A percentile compares a stretch with the other conserved stretches of the same genome.
Conservation (phyloP, 2,329 filamentous ascomycete genomes). For the Cladosporium sp. region DNA sequence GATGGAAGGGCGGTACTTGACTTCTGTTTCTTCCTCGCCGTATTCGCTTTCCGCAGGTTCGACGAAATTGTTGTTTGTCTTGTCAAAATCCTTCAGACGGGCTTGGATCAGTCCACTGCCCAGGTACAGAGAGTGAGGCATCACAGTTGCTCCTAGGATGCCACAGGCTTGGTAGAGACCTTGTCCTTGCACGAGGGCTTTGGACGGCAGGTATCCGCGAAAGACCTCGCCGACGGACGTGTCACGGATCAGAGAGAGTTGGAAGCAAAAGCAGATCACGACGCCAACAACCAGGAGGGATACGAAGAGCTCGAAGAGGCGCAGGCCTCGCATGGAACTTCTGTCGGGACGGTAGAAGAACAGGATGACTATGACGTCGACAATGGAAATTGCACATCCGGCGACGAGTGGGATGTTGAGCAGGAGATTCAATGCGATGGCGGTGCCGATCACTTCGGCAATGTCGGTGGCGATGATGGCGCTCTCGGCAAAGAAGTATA, state of each 20-base stretch:
- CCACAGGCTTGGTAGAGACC: slow-evolving; percentile 68
- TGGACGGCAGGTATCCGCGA: slow-evolving; percentile 60
- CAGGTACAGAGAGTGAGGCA: slow-evolving; percentile 65
- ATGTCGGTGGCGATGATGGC: slow-evolving; percentile 58
- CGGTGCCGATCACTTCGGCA: slow-evolving; percentile 64
- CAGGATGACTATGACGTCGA: slow-evolving; percentile 63
- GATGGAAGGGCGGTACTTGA: slow-evolving; percentile 36
- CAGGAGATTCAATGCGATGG: slow-evolving; percentile 64
- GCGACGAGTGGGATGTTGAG: slow-evolving; percentile 61
- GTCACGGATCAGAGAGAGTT: slow-evolving; percentile 57
- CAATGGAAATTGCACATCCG: slow-evolving; percentile 63
- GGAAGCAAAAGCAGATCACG: slow-evolving; percentile 65
- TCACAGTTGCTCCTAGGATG: slow-evolving; percentile 71
- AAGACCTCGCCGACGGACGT: slow-evolving; percentile 57
- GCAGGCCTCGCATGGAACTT: slow-evolving; percentile 53
- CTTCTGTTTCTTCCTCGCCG: slow-evolving; percentile 23
- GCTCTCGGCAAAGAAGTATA: slow-evolving; percentile 52
- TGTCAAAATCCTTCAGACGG: slow-evolving; percentile 60
- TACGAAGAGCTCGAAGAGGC: slow-evolving; percentile 62
- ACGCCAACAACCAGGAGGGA: slow-evolving; percentile 61
- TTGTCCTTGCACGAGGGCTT: slow-evolving; percentile 52
- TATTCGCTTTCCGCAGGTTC: slow-evolving; percentile 17
- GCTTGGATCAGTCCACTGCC: slow-evolving; percentile 66
- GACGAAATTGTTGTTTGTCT: slow-evolving; percentile 48
- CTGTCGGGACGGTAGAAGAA: slow-evolving; percentile 59